A percentile compares a stretch with the other conserved stretches of the same genome.
Conservation (phyloP, 805 yeast species). For the Metschnikowia kofuensis region DNA sequence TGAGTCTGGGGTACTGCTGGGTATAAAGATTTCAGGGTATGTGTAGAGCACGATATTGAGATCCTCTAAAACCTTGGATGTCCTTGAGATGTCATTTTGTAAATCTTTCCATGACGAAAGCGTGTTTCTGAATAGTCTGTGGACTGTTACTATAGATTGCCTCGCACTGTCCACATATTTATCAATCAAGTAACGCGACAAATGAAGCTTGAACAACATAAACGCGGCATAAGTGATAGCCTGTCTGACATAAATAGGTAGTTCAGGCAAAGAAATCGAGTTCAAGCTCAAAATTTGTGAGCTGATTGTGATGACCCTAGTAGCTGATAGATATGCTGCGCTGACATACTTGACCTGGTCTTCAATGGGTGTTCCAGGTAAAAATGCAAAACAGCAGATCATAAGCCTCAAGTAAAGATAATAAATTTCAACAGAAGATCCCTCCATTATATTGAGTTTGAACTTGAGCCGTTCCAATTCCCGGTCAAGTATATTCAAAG, state of each 20-base stretch:
- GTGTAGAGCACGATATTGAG: conserved; percentile 82
- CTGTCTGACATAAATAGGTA: conserved; percentile 84
- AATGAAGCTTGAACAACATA: conserved; percentile 73
- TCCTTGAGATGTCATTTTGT: conserved; percentile 85
- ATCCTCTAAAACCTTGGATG: conserved; percentile 87
- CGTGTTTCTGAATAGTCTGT: conserved; percentile 81
- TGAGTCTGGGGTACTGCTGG: conserved; percentile 16
- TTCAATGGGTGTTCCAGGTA: conserved; percentile 85
- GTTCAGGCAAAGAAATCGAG: conserved; percentile 67
- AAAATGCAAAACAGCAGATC: conserved; percentile 84
- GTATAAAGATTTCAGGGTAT: conserved; percentile 75
- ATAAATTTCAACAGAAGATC: conserved; percentile 70
- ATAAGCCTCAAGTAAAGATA: conserved; percentile 74
- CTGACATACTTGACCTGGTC: conserved; percentile 85
- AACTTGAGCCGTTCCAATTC: conserved; percentile 73
- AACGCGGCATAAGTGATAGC: conserved; percentile 80
- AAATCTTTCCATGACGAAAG: conserved; percentile 89
- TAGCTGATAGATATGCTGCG: conserved; percentile 75
- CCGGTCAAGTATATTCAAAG: conserved; percentile 70
- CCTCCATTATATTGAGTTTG: conserved; percentile 61
- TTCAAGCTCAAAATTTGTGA: conserved; percentile 60
- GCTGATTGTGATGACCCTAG: conserved; percentile 74
- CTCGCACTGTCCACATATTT: conserved; percentile 84
- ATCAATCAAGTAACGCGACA: conserved; percentile 69
- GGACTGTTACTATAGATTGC: conserved; percentile 91